Evolutionary conservation across 2,329 filamentous ascomycete species (phyloP), one percentile per base, ranked within the genome.

Genomic region (Neoarthrinium moseri): DNA sequence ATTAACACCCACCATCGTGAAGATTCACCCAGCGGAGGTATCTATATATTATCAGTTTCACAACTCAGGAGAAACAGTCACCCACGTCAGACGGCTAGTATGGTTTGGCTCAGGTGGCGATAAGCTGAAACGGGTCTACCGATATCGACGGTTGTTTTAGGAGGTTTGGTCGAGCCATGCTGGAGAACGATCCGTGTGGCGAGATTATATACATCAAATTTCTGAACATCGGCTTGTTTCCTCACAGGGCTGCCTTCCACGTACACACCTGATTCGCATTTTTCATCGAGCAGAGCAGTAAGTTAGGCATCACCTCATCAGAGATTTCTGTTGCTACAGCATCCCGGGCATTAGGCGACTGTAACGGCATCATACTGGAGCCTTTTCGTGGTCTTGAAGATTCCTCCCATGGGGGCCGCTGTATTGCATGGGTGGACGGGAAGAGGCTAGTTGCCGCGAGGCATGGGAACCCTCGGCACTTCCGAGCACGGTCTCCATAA

Each of bases 101-200:
- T 22, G 22, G 22, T 13, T 40, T 40, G 23, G 37, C 23, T 40
- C 24, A 40, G 37, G 37, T 24, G 23, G 22, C 37, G 37, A 15
- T 29, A 40, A 40, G 37, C 37, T 40, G 37, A 40, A 40, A 40
- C 37, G 24, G 24, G 37, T 40, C 22, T n/a, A 40, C 22, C 24
- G 30, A 40, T 30, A 12, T 40, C 24, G 37, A 29, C 37, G 23
- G 23, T 17, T 18, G 37, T 40, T 40, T 34, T 40, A 29, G 37
- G 22, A 27, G 15, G 37, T 22, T 30, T 40, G 21, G 37, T 18
- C 22, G 21, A 18, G 24, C 24, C 30, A 15, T 17, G 8, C 24
- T 38, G n/a, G 23, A 18, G 22, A 40, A n/a, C n/a, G 37, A 15
- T 17, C 37, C 24, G 6, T 40, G 37, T 40, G 37, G n/a, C 37